Percentiles rank a stretch among this genome's conserved stretches.
Conservation (phyloP, 1,139 yeast genomes). For the Sugiyamaella paludigena region DNA sequence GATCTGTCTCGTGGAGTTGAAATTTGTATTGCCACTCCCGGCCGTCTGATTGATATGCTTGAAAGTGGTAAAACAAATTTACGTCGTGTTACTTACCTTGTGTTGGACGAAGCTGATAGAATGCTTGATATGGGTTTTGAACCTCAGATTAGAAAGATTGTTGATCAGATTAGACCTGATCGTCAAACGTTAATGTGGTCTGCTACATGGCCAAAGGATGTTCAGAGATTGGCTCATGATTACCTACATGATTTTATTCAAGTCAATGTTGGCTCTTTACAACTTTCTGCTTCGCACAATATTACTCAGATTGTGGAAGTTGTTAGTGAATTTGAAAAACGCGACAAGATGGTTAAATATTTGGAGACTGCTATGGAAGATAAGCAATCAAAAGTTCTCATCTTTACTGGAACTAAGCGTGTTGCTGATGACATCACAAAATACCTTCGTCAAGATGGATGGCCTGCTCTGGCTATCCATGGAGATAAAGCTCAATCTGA, state of each 20-base stretch:
- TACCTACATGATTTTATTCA: conserved; percentile 91
- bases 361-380: conserved; percentile 82
- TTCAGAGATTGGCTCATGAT: conserved; percentile 86
- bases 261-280: conserved; percentile 94
- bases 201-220: conserved; percentile 99
- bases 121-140: conserved; percentile 92
- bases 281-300: conserved; percentile 93
- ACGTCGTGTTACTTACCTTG: conserved; percentile 94
- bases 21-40: conserved; percentile 94
- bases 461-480: conserved; percentile 99
- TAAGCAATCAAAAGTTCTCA: conserved; percentile 70
- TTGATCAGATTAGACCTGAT: conserved; percentile 94
- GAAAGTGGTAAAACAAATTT: conserved; percentile 93
- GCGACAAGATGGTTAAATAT: conserved; percentile 83
- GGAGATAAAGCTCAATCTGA: conserved; percentile 98
- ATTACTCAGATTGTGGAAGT: conserved; percentile 94
- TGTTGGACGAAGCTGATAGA: conserved; percentile 94
- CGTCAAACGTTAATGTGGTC: conserved; percentile 99
- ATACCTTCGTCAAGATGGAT: conserved; percentile 91
- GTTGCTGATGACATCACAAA: conserved; percentile 94
- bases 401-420: conserved; percentile 95
- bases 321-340: conserved; percentile 86
- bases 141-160: conserved; percentile 92
- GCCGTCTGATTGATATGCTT: conserved; percentile 96
- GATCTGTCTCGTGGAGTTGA: conserved; percentile 94